Evolutionary conservation across 129 eudicot genomes (phyloP).

Genomic region (Tanacetum coccineum): DNA sequence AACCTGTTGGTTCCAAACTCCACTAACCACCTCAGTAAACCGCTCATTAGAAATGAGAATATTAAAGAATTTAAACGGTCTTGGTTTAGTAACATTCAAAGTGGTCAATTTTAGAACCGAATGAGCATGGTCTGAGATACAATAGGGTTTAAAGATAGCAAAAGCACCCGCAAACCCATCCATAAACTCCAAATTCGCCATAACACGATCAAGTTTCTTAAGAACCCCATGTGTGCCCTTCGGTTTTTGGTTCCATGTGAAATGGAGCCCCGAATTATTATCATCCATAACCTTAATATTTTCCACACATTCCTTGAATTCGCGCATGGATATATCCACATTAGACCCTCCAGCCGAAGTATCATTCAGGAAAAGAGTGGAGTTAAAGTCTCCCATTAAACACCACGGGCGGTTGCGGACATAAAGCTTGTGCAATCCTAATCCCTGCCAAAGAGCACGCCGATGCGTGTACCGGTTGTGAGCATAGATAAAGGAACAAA

Average conservation of each 20-base stretch:
- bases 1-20: not conserved
- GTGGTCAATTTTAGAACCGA: not conserved
- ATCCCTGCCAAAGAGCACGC: not conserved
- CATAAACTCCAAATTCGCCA: not conserved
- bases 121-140: not conserved
- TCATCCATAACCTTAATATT: not conserved
- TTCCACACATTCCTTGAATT: not conserved
- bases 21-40: not conserved
- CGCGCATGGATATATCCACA: not conserved
- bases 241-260: not conserved
- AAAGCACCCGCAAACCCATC: not conserved
- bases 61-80: too few relatives aligned
- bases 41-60: not conserved
- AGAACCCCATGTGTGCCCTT: not conserved
- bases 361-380: not conserved
- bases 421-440: not conserved
- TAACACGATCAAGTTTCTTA: too few relatives aligned
- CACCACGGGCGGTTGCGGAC: not conserved
- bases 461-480: too few relatives aligned
- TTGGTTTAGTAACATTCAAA: accelerated
- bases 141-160: not conserved
- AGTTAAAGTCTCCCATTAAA: not conserved
- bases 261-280: not conserved
- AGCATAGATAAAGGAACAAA: too few relatives aligned
- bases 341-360: not conserved